A percentile compares a stretch with the other conserved stretches of the same genome.
phyloP scores from a whole-genome alignment of 2,329 filamentous ascomycete genomes.

The Epichloe festucae region DNA sequence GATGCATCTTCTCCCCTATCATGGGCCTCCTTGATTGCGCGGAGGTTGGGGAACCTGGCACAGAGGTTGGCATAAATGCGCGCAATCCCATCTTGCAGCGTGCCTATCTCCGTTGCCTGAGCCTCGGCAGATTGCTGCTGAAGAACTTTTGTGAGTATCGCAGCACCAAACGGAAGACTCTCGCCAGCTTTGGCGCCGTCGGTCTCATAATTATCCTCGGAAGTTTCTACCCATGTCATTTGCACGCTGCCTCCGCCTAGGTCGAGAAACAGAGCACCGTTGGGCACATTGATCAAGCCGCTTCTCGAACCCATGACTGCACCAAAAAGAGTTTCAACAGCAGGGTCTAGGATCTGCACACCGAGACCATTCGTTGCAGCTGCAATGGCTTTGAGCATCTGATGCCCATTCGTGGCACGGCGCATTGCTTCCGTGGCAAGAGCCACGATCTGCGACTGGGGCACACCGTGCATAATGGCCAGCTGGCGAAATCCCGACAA shows the following conservation, averaged over 20 bases:
- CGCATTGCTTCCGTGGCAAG: slow-evolving; percentile 86
- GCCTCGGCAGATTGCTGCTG: slow-evolving; percentile 24
- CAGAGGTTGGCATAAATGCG: slow-evolving; percentile 45
- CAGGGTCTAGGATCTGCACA: slow-evolving; percentile 61
- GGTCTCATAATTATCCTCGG: slow-evolving; percentile 31
- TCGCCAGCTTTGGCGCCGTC: slow-evolving; percentile 40
- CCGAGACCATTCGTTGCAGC: slow-evolving; percentile 47
- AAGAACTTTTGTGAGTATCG: slow-evolving; percentile 39
- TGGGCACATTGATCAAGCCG: slow-evolving; percentile 47
- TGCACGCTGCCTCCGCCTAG: slow-evolving; percentile 62
- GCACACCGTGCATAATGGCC: slow-evolving; percentile 58
- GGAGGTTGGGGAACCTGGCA: slow-evolving; percentile 36
- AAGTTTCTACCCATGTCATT: slow-evolving; percentile 49
- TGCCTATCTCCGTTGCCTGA: slow-evolving; percentile 33
- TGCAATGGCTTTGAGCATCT: slow-evolving; percentile 54
- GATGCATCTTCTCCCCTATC: slow-evolving; percentile 21
- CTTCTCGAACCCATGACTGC: slow-evolving; percentile 68
- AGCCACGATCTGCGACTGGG: slow-evolving; percentile 50
- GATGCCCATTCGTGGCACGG: slow-evolving; percentile 58
- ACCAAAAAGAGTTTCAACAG: slow-evolving; percentile 74
- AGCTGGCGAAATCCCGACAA: slow-evolving; percentile 59
- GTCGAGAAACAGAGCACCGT: slow-evolving; percentile 68
- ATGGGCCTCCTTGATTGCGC: slow-evolving; percentile 23
- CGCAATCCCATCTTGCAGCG: slow-evolving; percentile 45
- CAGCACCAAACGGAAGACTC: slow-evolving; percentile 50